These are phyloP conservation scores for Globisporangium alternatum DNA, from an alignment of 352 stramenopile species.

Conservation along the genomic window DNA sequence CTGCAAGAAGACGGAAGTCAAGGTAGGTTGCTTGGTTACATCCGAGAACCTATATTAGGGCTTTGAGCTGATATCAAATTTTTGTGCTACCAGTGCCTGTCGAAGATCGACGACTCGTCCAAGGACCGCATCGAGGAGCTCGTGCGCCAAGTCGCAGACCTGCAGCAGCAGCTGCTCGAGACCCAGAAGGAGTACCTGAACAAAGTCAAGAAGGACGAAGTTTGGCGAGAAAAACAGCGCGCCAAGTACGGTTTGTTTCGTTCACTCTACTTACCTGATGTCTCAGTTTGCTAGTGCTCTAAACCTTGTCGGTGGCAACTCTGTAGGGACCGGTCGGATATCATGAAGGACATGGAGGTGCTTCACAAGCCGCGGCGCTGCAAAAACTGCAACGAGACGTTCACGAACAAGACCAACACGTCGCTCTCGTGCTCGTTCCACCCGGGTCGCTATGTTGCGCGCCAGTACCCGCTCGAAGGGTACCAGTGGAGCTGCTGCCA, in stretches of 20 bases:
- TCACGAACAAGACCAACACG: conserved; percentile 79
- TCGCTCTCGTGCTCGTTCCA: conserved; percentile 80
- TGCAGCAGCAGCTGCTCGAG: conserved; percentile 75
- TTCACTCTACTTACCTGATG: background rate
- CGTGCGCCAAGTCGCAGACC: conserved; percentile 59
- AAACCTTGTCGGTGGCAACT: background rate
- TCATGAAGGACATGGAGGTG: conserved; percentile 69
- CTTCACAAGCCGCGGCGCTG: conserved; percentile 72
- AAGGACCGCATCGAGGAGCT: conserved; percentile 80
- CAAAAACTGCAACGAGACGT: conserved; percentile 82
- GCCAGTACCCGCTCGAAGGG: conserved; percentile 75
- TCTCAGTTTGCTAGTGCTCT: background rate
- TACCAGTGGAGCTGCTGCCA: conserved; percentile 85
- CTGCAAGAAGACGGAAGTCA: conserved; percentile 78
- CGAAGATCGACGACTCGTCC: conserved; percentile 71
- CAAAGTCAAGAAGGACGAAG: conserved; percentile 77
- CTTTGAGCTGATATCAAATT: background rate
- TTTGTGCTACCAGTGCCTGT: conserved; percentile 30
- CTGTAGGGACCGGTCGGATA: conserved; percentile 53
- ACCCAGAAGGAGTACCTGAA: conserved; percentile 78
- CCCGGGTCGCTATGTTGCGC: conserved; percentile 66
- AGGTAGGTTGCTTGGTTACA: conserved; percentile 19
- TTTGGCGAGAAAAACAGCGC: conserved; percentile 63
- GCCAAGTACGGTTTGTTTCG: conserved; percentile 25
- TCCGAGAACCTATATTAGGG: background rate